A percentile compares a stretch with the other conserved stretches of the same genome.
Evolutionary conservation across 202 grass and related monocot genomes (phyloP).

Genomic region (Carex arenaria): DNA sequence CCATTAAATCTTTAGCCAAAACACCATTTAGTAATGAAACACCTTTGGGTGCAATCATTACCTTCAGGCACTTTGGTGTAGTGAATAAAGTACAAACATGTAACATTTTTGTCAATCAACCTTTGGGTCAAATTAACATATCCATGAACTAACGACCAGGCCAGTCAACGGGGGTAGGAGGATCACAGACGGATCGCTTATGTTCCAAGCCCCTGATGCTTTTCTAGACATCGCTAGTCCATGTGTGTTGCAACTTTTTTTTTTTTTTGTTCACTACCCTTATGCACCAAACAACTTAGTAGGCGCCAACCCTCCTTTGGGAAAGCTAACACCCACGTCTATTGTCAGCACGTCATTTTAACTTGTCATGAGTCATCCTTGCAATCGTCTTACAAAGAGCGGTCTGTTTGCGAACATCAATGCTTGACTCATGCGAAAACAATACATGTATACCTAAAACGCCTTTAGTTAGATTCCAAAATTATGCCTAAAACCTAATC

Average conservation of each 20-base stretch:
- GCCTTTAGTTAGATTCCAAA: too few relatives aligned
- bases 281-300: not conserved
- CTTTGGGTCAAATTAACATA: not conserved
- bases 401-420: not conserved
- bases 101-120: not conserved
- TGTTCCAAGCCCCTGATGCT: not conserved
- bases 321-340: not conserved
- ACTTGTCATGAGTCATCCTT: not conserved
- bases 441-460: not conserved
- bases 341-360: not conserved
- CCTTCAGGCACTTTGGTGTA: not conserved
- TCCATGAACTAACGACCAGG: not conserved
- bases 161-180: not conserved
- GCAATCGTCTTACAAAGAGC: not conserved
- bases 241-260: not conserved
- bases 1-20: not conserved
- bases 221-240: not conserved
- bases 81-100: not conserved
- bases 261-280: not conserved
- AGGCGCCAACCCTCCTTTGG: not conserved
- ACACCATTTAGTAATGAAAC: not conserved
- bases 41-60: not conserved
- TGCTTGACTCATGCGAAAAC: not conserved
- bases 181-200: not conserved
- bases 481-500: too few relatives aligned